phyloP scores from a whole-genome alignment of 2,329 filamentous ascomycete species.

The Exophiala xenobiotica region DNA sequence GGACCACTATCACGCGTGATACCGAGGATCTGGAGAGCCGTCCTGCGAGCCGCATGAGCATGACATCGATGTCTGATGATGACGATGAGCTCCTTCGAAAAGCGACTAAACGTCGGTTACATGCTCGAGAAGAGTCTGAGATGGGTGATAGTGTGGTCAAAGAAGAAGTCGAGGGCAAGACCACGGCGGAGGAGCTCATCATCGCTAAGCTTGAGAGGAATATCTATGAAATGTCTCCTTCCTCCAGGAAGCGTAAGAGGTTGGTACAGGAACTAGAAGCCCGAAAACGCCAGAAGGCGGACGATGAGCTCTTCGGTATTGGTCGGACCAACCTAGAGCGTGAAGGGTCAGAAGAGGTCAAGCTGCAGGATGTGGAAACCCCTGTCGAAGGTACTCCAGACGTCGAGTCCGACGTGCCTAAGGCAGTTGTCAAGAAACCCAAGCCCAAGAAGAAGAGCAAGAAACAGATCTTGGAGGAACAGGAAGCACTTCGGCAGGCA shows the following conservation, averaged over 20 bases:
- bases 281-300: conserved; percentile 79
- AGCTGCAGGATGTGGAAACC: conserved; percentile 39
- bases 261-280: conserved; percentile 66
- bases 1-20: conserved; percentile 66
- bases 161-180: conserved; percentile 28
- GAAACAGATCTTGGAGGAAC: conserved; percentile 71
- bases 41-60: conserved; percentile 68
- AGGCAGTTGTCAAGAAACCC: conserved; percentile 52
- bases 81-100: conserved; percentile 46
- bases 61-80: conserved; percentile 53
- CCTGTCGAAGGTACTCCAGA: conserved; percentile 37
- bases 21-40: conserved; percentile 85
- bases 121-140: conserved; percentile 30
- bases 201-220: conserved; percentile 32
- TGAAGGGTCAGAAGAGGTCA: conserved; percentile 48
- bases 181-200: conserved; percentile 30
- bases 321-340: conserved; percentile 55
- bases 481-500: conserved; percentile 59
- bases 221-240: conserved; percentile 52
- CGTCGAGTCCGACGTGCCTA: conserved; percentile 31
- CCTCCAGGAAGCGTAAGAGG: conserved; percentile 71
- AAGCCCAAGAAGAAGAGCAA: conserved; percentile 67
- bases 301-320: conserved; percentile 74
- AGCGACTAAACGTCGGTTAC: conserved; percentile 26
- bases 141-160: conserved; percentile 30